A percentile compares a stretch with the other conserved stretches of the same genome.
Evolutionary conservation across 2,329 filamentous ascomycete species (phyloP).

Genomic region (Piedraia hortae): DNA sequence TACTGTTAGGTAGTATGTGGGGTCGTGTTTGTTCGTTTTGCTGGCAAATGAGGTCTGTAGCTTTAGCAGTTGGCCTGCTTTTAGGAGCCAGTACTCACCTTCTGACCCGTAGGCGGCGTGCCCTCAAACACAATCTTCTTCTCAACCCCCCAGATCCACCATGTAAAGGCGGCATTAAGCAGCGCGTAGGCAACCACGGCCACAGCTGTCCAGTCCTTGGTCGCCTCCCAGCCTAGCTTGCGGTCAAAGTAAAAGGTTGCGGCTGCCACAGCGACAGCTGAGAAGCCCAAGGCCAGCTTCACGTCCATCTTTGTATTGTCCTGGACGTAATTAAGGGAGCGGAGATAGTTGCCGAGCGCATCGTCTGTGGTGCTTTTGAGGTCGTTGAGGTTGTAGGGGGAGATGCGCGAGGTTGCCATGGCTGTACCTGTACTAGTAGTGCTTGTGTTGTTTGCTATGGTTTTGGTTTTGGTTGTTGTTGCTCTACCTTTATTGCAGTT

Average conservation of each 20-base stretch:
- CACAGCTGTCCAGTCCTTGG: conserved; percentile 51
- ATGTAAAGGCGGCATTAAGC: conserved; percentile 50
- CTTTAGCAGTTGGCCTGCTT: conserved; percentile 1
- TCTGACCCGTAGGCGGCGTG: conserved; percentile 31
- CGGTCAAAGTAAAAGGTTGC: conserved; percentile 81
- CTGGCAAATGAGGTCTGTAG: conserved; percentile 46
- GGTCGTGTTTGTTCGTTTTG: conserved; percentile 49
- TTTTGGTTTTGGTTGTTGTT: not conserved
- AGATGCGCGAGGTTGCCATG: conserved; percentile 12
- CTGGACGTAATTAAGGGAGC: conserved; percentile 60
- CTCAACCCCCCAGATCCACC: conserved; percentile 69
- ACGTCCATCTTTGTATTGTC: conserved; percentile 58
- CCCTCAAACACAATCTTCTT: conserved; percentile 60
- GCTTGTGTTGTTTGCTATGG: not conserved
- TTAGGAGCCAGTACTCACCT: conserved; percentile 17
- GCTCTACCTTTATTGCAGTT: too few species aligned
- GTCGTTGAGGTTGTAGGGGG: conserved; percentile 28
- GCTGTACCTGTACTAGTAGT: too few species aligned
- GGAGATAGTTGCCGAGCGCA: conserved; percentile 78
- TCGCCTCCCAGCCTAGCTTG: conserved; percentile 65
- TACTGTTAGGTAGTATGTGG: conserved; percentile 52
- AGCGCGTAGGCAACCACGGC: conserved; percentile 58
- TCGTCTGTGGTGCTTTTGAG: conserved; percentile 94
- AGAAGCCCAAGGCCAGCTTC: conserved; percentile 58
- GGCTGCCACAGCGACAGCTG: conserved; percentile 50